A percentile compares a stretch with the other conserved stretches of the same genome.
phyloP scores from a whole-genome alignment of 1,139 yeast species.

The Sugiyamaella xylanicola region DNA sequence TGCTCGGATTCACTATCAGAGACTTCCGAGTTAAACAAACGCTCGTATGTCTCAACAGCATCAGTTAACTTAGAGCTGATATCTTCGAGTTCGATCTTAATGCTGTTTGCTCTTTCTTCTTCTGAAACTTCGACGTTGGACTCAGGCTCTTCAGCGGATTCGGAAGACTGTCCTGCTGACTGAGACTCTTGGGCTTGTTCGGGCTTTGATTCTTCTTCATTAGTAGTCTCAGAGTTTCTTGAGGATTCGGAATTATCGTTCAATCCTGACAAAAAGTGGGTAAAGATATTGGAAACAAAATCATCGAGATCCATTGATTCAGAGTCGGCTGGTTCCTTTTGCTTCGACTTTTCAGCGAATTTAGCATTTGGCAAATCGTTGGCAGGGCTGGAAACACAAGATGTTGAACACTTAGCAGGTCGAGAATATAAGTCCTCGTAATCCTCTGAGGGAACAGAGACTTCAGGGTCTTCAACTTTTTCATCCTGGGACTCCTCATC shows the following conservation, averaged over 20 bases:
- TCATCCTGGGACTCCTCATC: slow-evolving; percentile 16
- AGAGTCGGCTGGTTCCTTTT: not conserved
- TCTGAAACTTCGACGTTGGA: slow-evolving; percentile 4
- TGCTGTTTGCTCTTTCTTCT: slow-evolving; percentile 5
- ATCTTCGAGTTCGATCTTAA: slow-evolving; percentile 14
- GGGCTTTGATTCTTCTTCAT: slow-evolving; percentile 1
- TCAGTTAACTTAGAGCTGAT: slow-evolving; percentile 28
- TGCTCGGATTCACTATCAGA: slow-evolving; percentile 25
- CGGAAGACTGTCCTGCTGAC: not conserved
- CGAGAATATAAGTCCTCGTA: slow-evolving; percentile 18
- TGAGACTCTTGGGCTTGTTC: slow-evolving; percentile 11
- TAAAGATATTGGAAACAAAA: slow-evolving; percentile 17
- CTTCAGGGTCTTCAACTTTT: slow-evolving; percentile 23
- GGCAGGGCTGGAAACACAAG: not conserved
- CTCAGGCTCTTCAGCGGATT: slow-evolving; percentile 1
- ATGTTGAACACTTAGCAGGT: not conserved
- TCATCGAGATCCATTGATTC: slow-evolving; percentile 21
- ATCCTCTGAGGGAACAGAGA: slow-evolving; percentile 19
- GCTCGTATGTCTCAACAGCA: slow-evolving; percentile 31
- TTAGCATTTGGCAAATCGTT: not conserved
- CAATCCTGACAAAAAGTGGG: slow-evolving; percentile 9
- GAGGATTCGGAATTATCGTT: not conserved
- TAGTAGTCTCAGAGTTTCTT: not conserved
- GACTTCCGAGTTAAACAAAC: slow-evolving; percentile 27
- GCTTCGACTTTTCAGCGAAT: not conserved